Conservation (phyloP, 2,329 filamentous ascomycete species). For the Ophiostoma angusticollis region DNA sequence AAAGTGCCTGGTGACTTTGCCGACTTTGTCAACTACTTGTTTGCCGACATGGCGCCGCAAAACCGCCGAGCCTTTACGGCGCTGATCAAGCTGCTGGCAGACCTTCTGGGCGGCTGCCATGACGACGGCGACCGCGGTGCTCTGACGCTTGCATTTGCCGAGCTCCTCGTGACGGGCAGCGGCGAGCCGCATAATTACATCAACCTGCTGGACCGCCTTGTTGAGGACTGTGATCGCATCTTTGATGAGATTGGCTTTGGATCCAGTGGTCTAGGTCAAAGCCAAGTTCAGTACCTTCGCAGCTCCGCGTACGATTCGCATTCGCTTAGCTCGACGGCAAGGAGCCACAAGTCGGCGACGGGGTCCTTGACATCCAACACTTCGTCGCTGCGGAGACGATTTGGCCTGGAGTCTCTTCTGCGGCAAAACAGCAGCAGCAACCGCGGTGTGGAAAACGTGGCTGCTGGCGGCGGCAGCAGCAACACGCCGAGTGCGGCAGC, state of each 20-base stretch:
- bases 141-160: conserved; percentile 76
- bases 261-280: conserved; percentile 25
- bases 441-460: conserved; percentile 3
- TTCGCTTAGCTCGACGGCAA: conserved; percentile 45
- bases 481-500: conserved; percentile 23
- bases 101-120: conserved; percentile 76
- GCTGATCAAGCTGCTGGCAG: conserved; percentile 73
- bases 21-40: conserved; percentile 53
- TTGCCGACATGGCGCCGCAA: conserved; percentile 54
- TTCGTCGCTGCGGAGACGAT: conserved; percentile 72
- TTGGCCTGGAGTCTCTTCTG: conserved; percentile 64
- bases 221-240: conserved; percentile 80
- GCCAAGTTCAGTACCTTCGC: no score
- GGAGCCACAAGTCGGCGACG: conserved; percentile 43
- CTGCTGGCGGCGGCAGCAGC: neutral
- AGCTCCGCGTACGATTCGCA: conserved; percentile 46
- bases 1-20: conserved; percentile 60
- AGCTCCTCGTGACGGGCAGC: conserved; percentile 61
- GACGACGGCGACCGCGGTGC: conserved; percentile 86
- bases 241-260: conserved; percentile 50
- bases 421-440: conserved; percentile 63
- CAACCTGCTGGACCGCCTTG: conserved; percentile 74
- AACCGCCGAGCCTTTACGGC: conserved; percentile 68
- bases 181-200: conserved; percentile 65
- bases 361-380: conserved; percentile 75